phyloP scores from a whole-genome alignment of 73 alveolate species.

The Diophrys sp. region DNA sequence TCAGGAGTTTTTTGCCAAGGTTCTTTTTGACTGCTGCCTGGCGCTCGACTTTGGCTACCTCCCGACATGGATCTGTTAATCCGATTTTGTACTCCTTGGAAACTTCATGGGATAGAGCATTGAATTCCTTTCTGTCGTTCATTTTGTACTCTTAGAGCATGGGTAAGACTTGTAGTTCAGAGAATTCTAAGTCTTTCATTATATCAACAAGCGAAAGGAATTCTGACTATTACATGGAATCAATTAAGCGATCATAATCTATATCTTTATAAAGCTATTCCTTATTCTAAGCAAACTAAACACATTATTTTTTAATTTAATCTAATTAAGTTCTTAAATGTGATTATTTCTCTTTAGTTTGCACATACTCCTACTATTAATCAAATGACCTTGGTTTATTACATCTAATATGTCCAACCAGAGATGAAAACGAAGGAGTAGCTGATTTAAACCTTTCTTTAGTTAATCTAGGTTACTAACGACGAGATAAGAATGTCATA shows the following conservation, averaged over 20 bases:
- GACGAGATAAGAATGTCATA: not conserved
- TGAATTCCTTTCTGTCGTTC: not conserved
- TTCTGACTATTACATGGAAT: not conserved
- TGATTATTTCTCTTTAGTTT: not conserved
- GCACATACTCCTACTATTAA: no score
- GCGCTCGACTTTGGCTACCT: constrained; percentile 44
- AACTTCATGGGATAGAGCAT: constrained; percentile 6
- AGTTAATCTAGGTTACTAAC: not conserved
- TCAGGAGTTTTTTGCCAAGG: constrained; percentile 34
- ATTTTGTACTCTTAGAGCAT: constrained; percentile 8
- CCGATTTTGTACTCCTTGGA: constrained; percentile 39
- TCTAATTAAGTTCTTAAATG: not conserved
- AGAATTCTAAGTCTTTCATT: not conserved
- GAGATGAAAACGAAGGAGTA: not conserved
- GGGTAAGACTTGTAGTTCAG: not conserved
- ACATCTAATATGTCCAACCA: not conserved
- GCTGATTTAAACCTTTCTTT: not conserved
- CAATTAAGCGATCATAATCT: not conserved
- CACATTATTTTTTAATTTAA: not conserved
- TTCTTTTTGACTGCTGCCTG: constrained; percentile 28
- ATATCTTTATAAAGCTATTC: not conserved
- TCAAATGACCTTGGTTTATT: not conserved
- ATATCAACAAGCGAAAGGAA: not conserved
- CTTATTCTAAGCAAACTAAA: no score
- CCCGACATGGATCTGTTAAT: constrained; percentile 41